Conservation (phyloP, 2,329 filamentous ascomycete genomes). For the Dothideomycetes sp. region DNA sequence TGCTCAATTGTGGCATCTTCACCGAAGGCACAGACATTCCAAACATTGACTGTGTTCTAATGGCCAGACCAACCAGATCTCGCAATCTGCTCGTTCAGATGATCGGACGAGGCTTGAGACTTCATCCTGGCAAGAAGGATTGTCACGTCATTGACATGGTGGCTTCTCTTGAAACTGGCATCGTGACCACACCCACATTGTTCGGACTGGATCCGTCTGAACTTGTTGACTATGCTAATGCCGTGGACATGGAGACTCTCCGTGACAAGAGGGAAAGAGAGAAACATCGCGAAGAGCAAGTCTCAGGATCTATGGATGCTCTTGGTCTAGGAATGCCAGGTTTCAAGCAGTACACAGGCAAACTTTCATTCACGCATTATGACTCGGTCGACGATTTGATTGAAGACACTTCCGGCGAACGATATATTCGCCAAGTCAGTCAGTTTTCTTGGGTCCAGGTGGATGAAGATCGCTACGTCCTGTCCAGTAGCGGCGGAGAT, state of each 20-base stretch:
- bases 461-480: slow-evolving; percentile 59
- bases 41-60: slow-evolving; percentile 86
- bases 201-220: slow-evolving; percentile 84
- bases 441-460: slow-evolving; percentile 74
- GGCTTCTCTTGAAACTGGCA: slow-evolving; percentile 69
- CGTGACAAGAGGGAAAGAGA: slow-evolving; percentile 41
- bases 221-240: slow-evolving; percentile 58
- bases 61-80: slow-evolving; percentile 81
- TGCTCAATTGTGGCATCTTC: slow-evolving; percentile 92
- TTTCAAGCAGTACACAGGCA: slow-evolving; percentile 27
- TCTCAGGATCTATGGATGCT: neutral
- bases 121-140: slow-evolving; percentile 70
- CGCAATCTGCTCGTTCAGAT: slow-evolving; percentile 94
- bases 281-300: slow-evolving; percentile 30
- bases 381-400: slow-evolving; percentile 87
- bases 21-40: slow-evolving; percentile 97
- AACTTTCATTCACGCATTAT: slow-evolving; percentile 79
- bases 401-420: slow-evolving; percentile 67
- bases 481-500: slow-evolving; percentile 53
- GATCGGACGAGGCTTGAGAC: slow-evolving; percentile 88
- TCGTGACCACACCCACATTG: slow-evolving; percentile 82
- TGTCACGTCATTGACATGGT: slow-evolving; percentile 98
- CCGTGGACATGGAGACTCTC: slow-evolving; percentile 51
- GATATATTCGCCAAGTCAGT: slow-evolving; percentile 68
- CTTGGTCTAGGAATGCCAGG: slow-evolving; percentile 2